phyloP scores from a whole-genome alignment of 2,329 filamentous ascomycete genomes.

The Tolypocladium endophyticum region DNA sequence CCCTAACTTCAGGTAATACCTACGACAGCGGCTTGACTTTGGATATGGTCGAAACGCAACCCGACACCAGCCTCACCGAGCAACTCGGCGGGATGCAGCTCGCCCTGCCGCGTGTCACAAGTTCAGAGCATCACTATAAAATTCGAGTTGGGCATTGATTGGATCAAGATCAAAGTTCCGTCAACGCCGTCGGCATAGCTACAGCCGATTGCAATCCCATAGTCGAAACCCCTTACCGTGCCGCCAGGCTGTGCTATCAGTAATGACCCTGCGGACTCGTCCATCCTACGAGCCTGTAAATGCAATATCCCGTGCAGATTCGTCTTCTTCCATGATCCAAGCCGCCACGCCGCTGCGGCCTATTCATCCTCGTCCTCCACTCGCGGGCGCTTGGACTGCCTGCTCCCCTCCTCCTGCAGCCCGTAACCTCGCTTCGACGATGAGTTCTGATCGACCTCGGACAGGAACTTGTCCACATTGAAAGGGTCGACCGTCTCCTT shows the following conservation, averaged over 20 bases:
- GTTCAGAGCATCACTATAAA: neutral
- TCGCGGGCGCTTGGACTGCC: constrained; percentile 61
- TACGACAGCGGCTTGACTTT: neutral
- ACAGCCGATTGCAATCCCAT: neutral
- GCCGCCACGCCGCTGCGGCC: neutral
- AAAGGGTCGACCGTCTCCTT: constrained; percentile 81
- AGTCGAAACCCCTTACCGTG: neutral
- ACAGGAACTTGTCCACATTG: constrained; percentile 88
- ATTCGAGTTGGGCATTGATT: neutral
- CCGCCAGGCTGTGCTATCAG: neutral
- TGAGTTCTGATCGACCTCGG: constrained; percentile 58
- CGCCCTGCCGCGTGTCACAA: neutral
- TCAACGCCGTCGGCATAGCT: neutral
- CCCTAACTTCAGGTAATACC: too few species aligned
- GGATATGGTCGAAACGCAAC: neutral
- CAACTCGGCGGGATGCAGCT: neutral
- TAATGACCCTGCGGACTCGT: neutral
- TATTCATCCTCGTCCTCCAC: constrained; percentile 51
- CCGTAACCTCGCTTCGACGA: constrained; percentile 66
- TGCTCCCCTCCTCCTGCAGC: constrained; percentile 53
- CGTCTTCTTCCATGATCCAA: neutral
- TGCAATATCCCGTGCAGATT: neutral
- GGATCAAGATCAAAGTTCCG: neutral
- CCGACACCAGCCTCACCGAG: neutral
- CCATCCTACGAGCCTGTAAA: neutral